These are phyloP conservation scores for Sequoiadendron giganteum DNA, from an alignment of 75 land plant genomes.

Conservation along the genomic window DNA sequence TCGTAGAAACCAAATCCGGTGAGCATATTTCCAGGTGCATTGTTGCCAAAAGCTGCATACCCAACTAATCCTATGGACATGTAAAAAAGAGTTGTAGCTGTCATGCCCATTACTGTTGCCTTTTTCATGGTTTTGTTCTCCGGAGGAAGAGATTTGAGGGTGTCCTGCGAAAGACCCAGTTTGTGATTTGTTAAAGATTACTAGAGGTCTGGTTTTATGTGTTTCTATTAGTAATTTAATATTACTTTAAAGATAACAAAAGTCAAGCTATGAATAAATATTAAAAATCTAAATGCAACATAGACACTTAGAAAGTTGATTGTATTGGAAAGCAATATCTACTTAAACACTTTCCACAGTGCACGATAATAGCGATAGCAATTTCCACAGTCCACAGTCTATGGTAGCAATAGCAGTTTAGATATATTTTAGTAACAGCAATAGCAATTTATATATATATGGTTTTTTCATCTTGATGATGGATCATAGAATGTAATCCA, in stretches of 20 bases:
- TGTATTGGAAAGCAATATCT: too few relatives aligned
- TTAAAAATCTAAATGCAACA: not conserved
- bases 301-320: too few relatives aligned
- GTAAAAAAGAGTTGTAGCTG: conserved; percentile 38
- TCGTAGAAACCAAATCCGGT: conserved; percentile 33
- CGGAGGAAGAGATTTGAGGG: conserved; percentile 47
- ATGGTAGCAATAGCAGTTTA: too few relatives aligned
- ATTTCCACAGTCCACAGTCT: too few relatives aligned
- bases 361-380: too few relatives aligned
- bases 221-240: not conserved
- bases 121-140: conserved; percentile 59
- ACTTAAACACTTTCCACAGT: too few relatives aligned
- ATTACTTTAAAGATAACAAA: not conserved
- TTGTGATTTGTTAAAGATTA: not conserved
- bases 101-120: conserved; percentile 33
- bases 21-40: conserved; percentile 38
- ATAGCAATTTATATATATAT: too few relatives aligned
- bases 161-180: conserved; percentile 27
- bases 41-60: conserved; percentile 40
- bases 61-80: conserved; percentile 49
- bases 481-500: too few relatives aligned
- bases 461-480: too few relatives aligned
- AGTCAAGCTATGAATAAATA: not conserved
- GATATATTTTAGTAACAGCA: too few relatives aligned
- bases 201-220: not conserved